These are phyloP conservation scores for Thalassiosira livingstoniorum DNA, from an alignment of 352 stramenopile species.

Conservation along the genomic window DNA sequence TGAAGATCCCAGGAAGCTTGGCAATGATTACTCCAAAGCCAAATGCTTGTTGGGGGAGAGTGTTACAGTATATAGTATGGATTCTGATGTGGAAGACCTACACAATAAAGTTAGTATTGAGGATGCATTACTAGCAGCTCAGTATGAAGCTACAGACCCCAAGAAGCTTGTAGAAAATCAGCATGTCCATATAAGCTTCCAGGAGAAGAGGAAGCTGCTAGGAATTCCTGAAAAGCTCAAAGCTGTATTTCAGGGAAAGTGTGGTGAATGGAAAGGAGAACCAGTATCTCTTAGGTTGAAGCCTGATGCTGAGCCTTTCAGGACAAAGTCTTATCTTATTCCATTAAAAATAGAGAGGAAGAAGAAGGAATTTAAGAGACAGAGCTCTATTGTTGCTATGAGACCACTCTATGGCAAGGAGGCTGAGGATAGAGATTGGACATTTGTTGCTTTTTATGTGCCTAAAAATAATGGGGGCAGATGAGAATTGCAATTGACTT, in stretches of 20 bases:
- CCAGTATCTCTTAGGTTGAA: background rate
- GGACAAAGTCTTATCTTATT: background rate
- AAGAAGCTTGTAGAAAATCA: no score
- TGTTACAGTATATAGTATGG: no score
- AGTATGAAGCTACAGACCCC: no score
- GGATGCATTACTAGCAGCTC: no score
- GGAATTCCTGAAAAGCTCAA: no score
- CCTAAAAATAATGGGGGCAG: conserved; percentile 15
- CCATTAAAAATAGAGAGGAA: conserved; percentile 6
- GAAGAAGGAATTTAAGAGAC: background rate
- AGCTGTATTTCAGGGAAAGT: background rate
- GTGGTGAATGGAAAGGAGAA: background rate
- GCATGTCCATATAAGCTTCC: no score
- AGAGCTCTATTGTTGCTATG: background rate
- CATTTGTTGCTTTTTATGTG: conserved; percentile 8
- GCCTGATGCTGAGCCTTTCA: background rate
- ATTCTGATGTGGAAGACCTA: no score
- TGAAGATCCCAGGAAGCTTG: no score
- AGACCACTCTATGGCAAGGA: background rate
- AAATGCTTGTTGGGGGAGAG: no score
- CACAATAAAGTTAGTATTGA: no score
- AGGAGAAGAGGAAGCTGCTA: no score
- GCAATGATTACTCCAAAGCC: no score
- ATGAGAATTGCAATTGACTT: conserved; percentile 16
- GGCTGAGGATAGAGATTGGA: conserved; percentile 1